Base-by-base conservation (phyloP, 2,329 filamentous ascomycete genomes). In the Aspergillus spinulosporus region DNA sequence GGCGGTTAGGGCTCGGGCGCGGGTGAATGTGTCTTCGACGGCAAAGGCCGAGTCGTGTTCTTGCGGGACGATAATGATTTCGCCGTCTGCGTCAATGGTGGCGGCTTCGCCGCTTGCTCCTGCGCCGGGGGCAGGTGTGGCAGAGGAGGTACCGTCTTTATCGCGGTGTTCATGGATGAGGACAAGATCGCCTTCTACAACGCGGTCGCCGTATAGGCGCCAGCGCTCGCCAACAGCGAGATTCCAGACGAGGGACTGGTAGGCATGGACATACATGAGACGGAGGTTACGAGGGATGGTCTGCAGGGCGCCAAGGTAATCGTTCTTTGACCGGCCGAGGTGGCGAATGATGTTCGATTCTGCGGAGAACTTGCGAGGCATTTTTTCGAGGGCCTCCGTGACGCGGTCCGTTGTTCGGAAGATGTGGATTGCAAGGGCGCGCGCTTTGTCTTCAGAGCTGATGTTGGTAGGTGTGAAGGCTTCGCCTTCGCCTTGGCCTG, bases 161-260 rank as follows among this genome's bases (percentile, higher is more conserved):
- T 80, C 76, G 48, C 75, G 76, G 65, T 86, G 82, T 62, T 86
- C 83, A 56, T 81, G 74, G 12, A 85, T 75, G 37, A 96, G 80
- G 44, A 97, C 85, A 8, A 99, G 82, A 71, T 99, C 94, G 32
- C 94, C 94, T 64, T 88, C 84, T 11, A 96, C 82, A 12, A 97
- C 90, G 53, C 81, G 82, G 57, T 80, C 74, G 49, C 92, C 92
- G 69, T 88, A 88, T 2, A 84, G 77, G 42, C 86, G 83, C 88
- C 91, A 96, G 46, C 94, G 88, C 64, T 88, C 85, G 62, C 89
- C 91, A 1, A 86, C 90, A 9, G 86, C 89, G 63, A 86, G 84
- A 76, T 99, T 99, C 93, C 93, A 99, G 6, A 99, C 87, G 37
- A 92, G 84, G 4, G 90, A 96, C 73, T 99, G 94, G 74, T 97